phyloP scores from a whole-genome alignment of 1,139 yeast species.

The Debaryomycetaceae sp. region DNA sequence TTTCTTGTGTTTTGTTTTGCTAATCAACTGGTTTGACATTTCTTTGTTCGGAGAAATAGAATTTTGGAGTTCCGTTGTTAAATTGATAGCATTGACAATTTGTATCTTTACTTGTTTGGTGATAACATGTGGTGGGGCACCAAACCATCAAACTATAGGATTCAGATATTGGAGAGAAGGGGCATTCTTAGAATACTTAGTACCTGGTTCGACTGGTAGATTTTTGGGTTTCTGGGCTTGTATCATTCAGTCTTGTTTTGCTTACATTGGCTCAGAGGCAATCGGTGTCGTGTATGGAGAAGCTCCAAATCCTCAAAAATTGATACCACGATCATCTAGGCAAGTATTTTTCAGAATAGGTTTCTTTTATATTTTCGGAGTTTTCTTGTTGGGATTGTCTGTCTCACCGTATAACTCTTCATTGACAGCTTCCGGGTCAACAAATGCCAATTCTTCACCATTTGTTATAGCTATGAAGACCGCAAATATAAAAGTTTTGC shows the following conservation, averaged over 20 bases:
- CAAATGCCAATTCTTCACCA: conserved; percentile 49
- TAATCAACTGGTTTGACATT: conserved; percentile 62
- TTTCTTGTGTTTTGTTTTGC: conserved; percentile 42
- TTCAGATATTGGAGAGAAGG: conserved; percentile 66
- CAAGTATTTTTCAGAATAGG: conserved; percentile 74
- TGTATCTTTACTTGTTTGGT: conserved; percentile 47
- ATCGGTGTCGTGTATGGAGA: conserved; percentile 68
- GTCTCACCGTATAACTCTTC: conserved; percentile 67
- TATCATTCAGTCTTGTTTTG: conserved; percentile 71
- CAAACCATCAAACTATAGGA: conserved; percentile 24
- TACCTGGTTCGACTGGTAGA: conserved; percentile 25
- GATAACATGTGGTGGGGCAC: conserved; percentile 52
- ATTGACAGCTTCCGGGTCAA: conserved; percentile 23
- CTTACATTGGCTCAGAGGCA: conserved; percentile 75
- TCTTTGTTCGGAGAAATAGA: conserved; percentile 64
- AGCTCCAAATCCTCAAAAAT: conserved; percentile 68
- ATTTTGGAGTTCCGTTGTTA: conserved; percentile 59
- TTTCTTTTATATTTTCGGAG: conserved; percentile 63
- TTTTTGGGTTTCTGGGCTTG: conserved; percentile 66
- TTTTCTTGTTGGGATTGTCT: conserved; percentile 69
- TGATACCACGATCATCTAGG: conserved; percentile 74
- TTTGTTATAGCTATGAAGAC: conserved; percentile 43
- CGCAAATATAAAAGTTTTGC: conserved; percentile 40
- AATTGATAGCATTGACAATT: conserved; percentile 56
- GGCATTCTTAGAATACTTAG: conserved; percentile 49